Evolutionary conservation across 805 yeast species (phyloP).

Genomic region (Candida krabiensis): DNA sequence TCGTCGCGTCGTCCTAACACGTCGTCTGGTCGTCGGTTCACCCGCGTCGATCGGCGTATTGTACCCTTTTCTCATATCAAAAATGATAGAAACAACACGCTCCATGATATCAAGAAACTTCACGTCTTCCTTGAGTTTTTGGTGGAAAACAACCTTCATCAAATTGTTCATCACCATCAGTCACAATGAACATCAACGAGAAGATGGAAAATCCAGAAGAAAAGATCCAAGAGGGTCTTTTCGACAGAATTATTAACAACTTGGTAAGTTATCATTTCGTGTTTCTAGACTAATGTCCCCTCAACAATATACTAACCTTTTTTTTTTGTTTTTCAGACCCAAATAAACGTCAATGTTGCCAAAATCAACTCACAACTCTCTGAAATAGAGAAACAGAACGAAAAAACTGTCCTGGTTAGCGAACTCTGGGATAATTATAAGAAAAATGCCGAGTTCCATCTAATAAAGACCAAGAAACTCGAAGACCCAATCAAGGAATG

Average conservation of each 20-base stretch:
- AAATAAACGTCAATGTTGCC: conserved; percentile 68
- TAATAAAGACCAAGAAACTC: conserved; percentile 64
- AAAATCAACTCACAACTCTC: conserved; percentile 61
- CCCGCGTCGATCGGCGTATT: too few relatives aligned
- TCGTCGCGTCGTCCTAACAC: too few relatives aligned
- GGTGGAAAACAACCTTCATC: too few relatives aligned
- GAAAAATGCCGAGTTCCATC: conserved; percentile 66
- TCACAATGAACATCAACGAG: conserved; percentile 7
- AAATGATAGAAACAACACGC: too few relatives aligned
- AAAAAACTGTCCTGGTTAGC: conserved; percentile 67
- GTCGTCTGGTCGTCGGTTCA: too few relatives aligned
- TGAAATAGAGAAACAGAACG: conserved; percentile 62
- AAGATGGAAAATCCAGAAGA: conserved; percentile 85
- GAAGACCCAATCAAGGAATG: conserved; percentile 30
- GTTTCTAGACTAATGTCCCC: too few relatives aligned
- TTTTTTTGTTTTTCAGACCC: conserved; percentile 51
- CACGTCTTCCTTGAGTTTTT: too few relatives aligned
- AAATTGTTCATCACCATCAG: too few relatives aligned
- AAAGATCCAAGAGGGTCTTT: conserved; percentile 71
- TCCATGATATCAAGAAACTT: too few relatives aligned
- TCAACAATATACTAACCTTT: too few relatives aligned
- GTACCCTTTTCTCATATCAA: too few relatives aligned
- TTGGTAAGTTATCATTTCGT: conserved; percentile 56
- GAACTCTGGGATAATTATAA: conserved; percentile 80
- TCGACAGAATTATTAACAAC: conserved; percentile 73